Evolutionary conservation across 805 yeast species (phyloP), one percentile per base, ranked within the genome.

Genomic region (Vanderwaltozyma tropicalis): DNA sequence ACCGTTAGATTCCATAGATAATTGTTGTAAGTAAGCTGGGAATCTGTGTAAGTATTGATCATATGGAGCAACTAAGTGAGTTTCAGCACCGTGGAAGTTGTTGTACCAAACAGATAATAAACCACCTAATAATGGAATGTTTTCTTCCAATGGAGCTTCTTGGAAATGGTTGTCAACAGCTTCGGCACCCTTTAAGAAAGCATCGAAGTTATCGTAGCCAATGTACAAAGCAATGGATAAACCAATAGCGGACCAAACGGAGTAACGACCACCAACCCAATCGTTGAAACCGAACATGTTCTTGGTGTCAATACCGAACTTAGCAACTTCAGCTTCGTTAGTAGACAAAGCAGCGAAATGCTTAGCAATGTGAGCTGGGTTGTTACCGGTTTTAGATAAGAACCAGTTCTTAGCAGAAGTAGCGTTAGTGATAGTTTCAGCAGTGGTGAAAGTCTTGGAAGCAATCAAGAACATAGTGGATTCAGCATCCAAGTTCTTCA

Each of bases 231-330:
- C 94, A 46, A 92, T 89, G 21, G 96, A 84, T 53, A 92, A 76
- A 45, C 99, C 99, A 63, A 92, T 92, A 46, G 98, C 94, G 31
- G 95, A 84, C 99, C 99, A 92, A 45, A 92, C 98, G n/a, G 98
- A 92, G 79, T 92, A 92, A 67, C 99, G 82, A 61, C 99, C 99
- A 59, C 99, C 99, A 48, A 92, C 99, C 98, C 98, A 92, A 68
- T 70, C 80, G 64, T 88, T 96, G 57, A 92, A 92, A 47, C 94
- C 97, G 66, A 92, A 92, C 99, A 92, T 92, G 74, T 92, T 92
- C 63, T 78, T 81, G 61, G 96, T 78, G 70, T 92, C 97, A 52
- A 92, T 92, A 59, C 99, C 99, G 56, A 92, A 92, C 68, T 85
- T 83, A 55, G 80, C 72, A 47, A 92, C 99, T 66, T 83, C 96